phyloP scores from a whole-genome alignment of 2,329 filamentous ascomycete species.

The Fusarium sambucinum region DNA sequence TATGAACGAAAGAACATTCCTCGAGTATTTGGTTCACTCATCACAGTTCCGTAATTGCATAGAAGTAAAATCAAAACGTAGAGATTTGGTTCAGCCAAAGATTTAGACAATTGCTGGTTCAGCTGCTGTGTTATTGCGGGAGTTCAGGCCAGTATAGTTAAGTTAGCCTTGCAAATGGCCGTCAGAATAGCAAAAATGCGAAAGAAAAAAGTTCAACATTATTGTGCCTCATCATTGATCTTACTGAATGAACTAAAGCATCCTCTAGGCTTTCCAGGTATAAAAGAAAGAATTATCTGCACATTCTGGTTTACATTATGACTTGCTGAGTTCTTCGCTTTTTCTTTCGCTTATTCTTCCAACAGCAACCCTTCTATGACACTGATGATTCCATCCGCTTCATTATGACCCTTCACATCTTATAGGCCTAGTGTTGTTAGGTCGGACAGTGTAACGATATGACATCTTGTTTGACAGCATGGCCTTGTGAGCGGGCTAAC shows the following conservation, averaged over 20 bases:
- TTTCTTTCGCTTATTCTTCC: no score
- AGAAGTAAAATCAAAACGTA: conserved; percentile 42
- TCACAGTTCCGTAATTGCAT: conserved; percentile 20
- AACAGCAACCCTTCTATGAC: no score
- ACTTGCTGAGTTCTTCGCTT: no score
- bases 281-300: no score
- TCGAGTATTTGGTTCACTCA: conserved; percentile 24
- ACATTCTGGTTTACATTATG: no score
- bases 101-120: conserved; percentile 37
- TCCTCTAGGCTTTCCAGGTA: no score
- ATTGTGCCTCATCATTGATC: background rate
- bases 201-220: conserved; percentile 17
- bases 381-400: no score
- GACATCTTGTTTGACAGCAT: no score
- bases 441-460: no score
- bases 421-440: no score
- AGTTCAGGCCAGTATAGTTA: conserved; percentile 11
- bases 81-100: conserved; percentile 32
- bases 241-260: background rate
- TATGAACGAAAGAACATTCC: conserved; percentile 30
- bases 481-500: no score
- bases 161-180: conserved; percentile 40
- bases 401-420: no score
- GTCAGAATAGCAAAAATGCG: conserved; percentile 23
- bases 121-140: conserved; percentile 22